Conservation (phyloP, 1,139 yeast genomes). For the Sugiyamaella novakii region DNA sequence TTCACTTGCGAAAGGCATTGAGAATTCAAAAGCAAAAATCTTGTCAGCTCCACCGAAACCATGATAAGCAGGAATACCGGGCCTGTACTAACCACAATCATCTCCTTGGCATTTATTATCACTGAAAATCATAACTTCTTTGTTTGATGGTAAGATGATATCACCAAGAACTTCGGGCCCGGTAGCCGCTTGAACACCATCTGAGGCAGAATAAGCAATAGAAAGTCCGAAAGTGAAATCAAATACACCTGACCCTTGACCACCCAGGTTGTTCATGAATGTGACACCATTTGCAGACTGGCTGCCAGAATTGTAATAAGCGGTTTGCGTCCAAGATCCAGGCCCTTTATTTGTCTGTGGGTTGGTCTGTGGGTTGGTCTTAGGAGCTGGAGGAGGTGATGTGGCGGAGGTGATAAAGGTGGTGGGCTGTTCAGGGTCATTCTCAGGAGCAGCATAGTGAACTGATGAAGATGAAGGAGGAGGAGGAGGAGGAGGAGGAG, state of each 20-base stretch:
- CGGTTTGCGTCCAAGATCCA: not conserved
- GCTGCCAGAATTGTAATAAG: conserved; percentile 31
- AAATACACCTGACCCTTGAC: conserved; percentile 50
- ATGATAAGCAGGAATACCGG: conserved; percentile 84
- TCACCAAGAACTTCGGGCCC: conserved; percentile 62
- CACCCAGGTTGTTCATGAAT: conserved; percentile 70
- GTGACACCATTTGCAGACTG: conserved; percentile 68
- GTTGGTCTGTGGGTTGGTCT: too few relatives aligned
- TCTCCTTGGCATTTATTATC: conserved; percentile 50
- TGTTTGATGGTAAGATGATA: conserved; percentile 64
- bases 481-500: too few relatives aligned
- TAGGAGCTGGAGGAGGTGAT: too few relatives aligned
- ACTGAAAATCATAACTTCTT: conserved; percentile 78
- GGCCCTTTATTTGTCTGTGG: too few relatives aligned
- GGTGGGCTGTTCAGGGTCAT: too few relatives aligned
- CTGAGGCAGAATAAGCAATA: conserved; percentile 71
- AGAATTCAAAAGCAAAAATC: conserved; percentile 85
- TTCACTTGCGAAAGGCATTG: conserved; percentile 72
- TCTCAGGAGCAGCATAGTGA: too few relatives aligned
- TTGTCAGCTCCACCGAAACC: conserved; percentile 72
- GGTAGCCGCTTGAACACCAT: conserved; percentile 67
- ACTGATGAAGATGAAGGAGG: too few relatives aligned
- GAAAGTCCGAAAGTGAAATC: conserved; percentile 82
- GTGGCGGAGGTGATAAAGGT: too few relatives aligned
- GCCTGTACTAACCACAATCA: conserved; percentile 86